A percentile compares a stretch with the other conserved stretches of the same genome.
These are phyloP conservation scores for Lotus japonicus DNA, from an alignment of 306 rosid species.

Conservation along the genomic window DNA sequence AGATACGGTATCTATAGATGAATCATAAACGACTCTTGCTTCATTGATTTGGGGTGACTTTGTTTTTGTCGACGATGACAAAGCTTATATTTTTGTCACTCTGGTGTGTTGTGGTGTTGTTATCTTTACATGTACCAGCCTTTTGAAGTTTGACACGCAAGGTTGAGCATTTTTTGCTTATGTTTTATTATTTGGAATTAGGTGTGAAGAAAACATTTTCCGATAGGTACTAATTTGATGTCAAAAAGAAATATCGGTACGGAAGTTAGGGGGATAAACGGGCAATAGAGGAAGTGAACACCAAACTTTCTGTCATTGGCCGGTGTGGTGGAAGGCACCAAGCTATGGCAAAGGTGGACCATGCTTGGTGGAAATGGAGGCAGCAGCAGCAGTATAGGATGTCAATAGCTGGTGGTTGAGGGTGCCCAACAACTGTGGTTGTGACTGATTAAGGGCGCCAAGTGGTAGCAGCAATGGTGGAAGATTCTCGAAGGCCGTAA, in stretches of 20 bases:
- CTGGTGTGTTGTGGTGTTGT: not conserved
- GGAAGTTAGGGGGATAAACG: not conserved
- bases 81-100: not conserved
- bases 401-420: too few species aligned
- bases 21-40: not conserved
- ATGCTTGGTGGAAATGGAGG: too few species aligned
- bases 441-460: too few species aligned
- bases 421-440: too few species aligned
- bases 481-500: too few species aligned
- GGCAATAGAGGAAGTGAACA: not conserved
- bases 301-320: too few species aligned
- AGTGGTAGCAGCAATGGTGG: too few species aligned
- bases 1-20: not conserved
- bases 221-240: not conserved
- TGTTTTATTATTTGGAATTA: not conserved
- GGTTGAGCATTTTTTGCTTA: not conserved
- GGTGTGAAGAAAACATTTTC: too few species aligned
- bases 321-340: too few species aligned
- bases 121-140: not conserved
- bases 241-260: not conserved
- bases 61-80: not conserved
- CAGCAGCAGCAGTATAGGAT: too few species aligned
- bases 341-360: too few species aligned
- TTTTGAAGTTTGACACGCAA: not conserved
- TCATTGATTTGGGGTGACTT: not conserved